Base-by-base conservation (phyloP, 805 yeast species). In the Metschnikowia matae region DNA sequence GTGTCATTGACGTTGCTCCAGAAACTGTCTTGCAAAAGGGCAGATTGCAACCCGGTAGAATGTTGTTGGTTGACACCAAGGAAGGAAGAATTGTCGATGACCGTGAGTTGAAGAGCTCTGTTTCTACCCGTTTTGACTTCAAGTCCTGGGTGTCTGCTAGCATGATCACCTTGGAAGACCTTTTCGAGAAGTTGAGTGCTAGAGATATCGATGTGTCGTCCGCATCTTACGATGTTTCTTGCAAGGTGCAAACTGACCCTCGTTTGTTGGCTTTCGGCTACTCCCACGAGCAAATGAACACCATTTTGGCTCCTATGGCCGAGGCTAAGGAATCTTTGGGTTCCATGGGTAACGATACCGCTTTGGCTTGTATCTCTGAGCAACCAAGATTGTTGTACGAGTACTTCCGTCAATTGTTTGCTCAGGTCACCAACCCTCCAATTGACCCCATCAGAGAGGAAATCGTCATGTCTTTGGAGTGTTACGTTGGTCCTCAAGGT, bases 401-500 rank as follows among this genome's bases (percentile, higher is more conserved):
- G 64, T 92, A 92, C 73, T 94, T 92, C 78, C 84, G 96, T 63
- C 96, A 92, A 69, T 79, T 92, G 64, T 92, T 92, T 73, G 99
- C 99, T 18, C 99, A 92, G 73, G 99, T 92, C 50, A 92, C 99
- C 32, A 92, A 92, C 73, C 99, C 99, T 51, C 98, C 99, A 46
- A 94, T 92, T 65, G 99, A 92, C 68, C 98, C 99, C 47, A 94
- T 92, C 61, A 85, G 98, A 69, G 99, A 92, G 74, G 85, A 85
- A 52, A 88, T 92, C 60, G 98, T 94, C 64, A 92, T 92, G 99
- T 89, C 97, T 11, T 79, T 94, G 59, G 97, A 92, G 69, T 92
- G 99, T 73, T 89, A 87, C 69, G 84, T 92, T 62, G 99, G 99
- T 49, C 98, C 98, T n/a, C 98, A 94, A 70, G 98, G 96, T 51